Percentiles rank a stretch among this genome's conserved stretches.
Conservation (phyloP, 83 land plant species). For the Thuja plicata region DNA sequence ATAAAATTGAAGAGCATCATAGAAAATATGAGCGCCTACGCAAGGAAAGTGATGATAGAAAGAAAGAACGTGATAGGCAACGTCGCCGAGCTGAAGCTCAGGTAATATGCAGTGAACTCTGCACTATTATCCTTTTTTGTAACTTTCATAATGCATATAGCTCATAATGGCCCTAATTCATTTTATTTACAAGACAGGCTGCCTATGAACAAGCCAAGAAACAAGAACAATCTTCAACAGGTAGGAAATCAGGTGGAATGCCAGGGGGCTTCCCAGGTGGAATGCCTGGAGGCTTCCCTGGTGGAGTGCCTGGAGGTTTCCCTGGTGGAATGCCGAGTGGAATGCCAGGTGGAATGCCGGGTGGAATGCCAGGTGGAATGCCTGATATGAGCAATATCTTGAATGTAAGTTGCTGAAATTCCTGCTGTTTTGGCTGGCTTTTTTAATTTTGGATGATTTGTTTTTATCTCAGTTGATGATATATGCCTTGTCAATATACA, state of each 20-base stretch:
- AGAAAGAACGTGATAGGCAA: constrained; percentile 57
- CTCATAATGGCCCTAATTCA: not conserved
- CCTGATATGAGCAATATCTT: constrained; percentile 93
- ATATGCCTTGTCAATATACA: not conserved
- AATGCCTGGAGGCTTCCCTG: constrained; percentile 65
- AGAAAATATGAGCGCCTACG: constrained; percentile 83
- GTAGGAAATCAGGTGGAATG: constrained; percentile 30
- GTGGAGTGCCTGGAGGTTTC: constrained; percentile 60
- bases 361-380: constrained; percentile 68
- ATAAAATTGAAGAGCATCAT: constrained; percentile 86
- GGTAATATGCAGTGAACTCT: constrained; percentile 30
- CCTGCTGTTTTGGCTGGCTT: not conserved
- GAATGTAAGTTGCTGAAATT: constrained; percentile 55
- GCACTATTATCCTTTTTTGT: not conserved
- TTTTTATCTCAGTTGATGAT: not conserved
- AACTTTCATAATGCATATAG: not conserved
- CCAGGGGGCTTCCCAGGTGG: constrained; percentile 72
- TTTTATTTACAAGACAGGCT: constrained; percentile 49
- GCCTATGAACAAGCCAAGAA: constrained; percentile 86
- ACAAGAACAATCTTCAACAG: constrained; percentile 53
- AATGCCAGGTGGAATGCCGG: constrained; percentile 59
- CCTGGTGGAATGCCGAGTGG: constrained; percentile 58
- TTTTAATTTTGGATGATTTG: not conserved
- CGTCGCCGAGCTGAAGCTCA: constrained; percentile 74
- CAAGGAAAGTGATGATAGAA: constrained; percentile 63